Base-by-base conservation (phyloP, 2,329 filamentous ascomycete genomes). In the Fonsecaea monophora region DNA sequence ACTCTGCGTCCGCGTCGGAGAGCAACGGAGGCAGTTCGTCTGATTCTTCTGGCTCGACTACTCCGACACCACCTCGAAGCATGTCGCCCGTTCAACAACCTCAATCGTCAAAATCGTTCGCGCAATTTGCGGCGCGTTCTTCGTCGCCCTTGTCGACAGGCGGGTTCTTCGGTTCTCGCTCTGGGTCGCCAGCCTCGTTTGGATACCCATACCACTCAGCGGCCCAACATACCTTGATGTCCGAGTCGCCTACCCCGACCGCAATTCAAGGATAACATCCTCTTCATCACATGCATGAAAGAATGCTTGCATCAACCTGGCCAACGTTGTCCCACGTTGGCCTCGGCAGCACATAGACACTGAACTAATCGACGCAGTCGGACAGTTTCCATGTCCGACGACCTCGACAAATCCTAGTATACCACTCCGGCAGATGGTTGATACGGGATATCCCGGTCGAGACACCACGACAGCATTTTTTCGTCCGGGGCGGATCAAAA, bases 211-310 rank as follows among this genome's bases (percentile, higher is more conserved):
- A 81, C 72, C 75, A 77, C 59, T 74, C 76, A 72, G 73, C 74
- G 25, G 75, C 65, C 75, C 78, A 81, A 65, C 78, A 77, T 68
- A 78, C 77, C 45, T 79, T 83, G 63, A 79, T 84, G 60, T 76
- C 77, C 56, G 81, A 83, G 66, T 76, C 78, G 59, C 80, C 82
- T 58, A 78, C 81, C 2, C 80, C 80, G n/a, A 80, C 82, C 66
- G 75, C 76, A 42, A 78, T 80, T 42, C 75, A 70, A 61, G 77
- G 78, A 25, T 76, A 66, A 72, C 59, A 53, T 50, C 59, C 50
- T 35, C 34, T 67, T 53, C 30, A n/a, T 55, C 53, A 25, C n/a
- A 13, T 67, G 72, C 12, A 25, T 25, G 2, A 25, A 54, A 40
- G 45, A 34, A 48, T 21, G 18, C 18, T 48, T 35, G 45, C 50